Conservation (phyloP, 169 alveolate genomes). For the Plasmodium chabaudi region DNA sequence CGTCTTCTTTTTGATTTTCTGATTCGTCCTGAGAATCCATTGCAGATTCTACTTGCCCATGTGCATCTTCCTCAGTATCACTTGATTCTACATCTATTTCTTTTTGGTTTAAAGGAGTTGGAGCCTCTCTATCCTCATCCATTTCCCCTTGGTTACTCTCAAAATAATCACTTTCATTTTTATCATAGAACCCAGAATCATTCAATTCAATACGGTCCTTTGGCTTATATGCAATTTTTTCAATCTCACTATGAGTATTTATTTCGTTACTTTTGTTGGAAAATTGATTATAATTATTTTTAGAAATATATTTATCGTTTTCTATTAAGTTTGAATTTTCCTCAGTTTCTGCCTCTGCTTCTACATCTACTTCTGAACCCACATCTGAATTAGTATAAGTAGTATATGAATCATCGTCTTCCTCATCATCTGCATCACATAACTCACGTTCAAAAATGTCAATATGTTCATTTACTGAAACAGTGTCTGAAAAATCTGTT, state of each 20-base stretch:
- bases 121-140: neutral
- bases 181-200: neutral
- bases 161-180: neutral
- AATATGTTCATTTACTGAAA: neutral
- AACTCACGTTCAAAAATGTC: neutral
- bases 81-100: neutral
- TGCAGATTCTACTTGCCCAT: neutral
- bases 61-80: neutral
- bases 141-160: neutral
- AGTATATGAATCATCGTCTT: neutral
- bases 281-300: too few relatives aligned
- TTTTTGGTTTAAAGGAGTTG: neutral
- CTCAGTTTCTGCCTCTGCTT: neutral
- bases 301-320: too few relatives aligned
- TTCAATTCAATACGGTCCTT: too few relatives aligned
- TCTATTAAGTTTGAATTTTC: neutral
- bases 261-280: too few relatives aligned
- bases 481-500: slow-evolving; percentile 7
- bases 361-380: neutral
- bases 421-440: neutral
- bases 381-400: neutral
- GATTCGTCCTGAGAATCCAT: neutral
- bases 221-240: too few relatives aligned
- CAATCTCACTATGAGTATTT: too few relatives aligned
- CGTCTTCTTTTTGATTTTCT: neutral